Evolutionary conservation across 495 filamentous ascomycete species (phyloP), one percentile per base, ranked within the genome.

Genomic region (Bryoglossum gracile): DNA sequence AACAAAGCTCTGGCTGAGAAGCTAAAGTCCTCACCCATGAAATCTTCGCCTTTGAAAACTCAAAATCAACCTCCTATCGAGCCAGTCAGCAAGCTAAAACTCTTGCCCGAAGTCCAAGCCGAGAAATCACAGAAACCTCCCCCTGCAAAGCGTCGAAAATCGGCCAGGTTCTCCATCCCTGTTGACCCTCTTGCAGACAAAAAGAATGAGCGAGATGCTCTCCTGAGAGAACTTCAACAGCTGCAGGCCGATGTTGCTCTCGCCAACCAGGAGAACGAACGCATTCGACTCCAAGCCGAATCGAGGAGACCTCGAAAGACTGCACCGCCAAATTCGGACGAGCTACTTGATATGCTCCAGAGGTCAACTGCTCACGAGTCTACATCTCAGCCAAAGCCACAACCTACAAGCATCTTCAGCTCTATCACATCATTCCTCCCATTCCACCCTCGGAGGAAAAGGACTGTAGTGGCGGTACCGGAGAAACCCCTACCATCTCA

Each of bases 351-450:
- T 19, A 36, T 62, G 25, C 43, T 51, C 26, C 23, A 26, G 26
- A 39, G 50, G 8, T 37, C 48, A 23, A 51, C 48, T 30, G 45
- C 48, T 16, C 55, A 26, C 48, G 6, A 47, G 39, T 17, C 36
- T 22, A 19, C 23, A 23, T 3, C 26, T 17, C 39, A 55, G 11
- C 23, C 48, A 56, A 70, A 13, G 59, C 61, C 43, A 65, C 63
- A 23, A 65, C 67, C 23, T 59, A 65, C 28, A 5, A 58, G 54
- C 41, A 50, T 57, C 4, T 56, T 59, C 42, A 46, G 54, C 46
- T 67, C 73, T 37, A 71, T 73, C 8, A 62, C 69, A 17, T 60
- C 65, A 18, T 72, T 77, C 47, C 61, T 78, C 3, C 75, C 75
- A 3, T 78, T 78, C 52, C 56, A 23, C 23, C 63, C 59, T 63